A percentile compares a stretch with the other conserved stretches of the same genome.
phyloP scores from a whole-genome alignment of 2,329 filamentous ascomycete species.

The Penicillium sp. region DNA sequence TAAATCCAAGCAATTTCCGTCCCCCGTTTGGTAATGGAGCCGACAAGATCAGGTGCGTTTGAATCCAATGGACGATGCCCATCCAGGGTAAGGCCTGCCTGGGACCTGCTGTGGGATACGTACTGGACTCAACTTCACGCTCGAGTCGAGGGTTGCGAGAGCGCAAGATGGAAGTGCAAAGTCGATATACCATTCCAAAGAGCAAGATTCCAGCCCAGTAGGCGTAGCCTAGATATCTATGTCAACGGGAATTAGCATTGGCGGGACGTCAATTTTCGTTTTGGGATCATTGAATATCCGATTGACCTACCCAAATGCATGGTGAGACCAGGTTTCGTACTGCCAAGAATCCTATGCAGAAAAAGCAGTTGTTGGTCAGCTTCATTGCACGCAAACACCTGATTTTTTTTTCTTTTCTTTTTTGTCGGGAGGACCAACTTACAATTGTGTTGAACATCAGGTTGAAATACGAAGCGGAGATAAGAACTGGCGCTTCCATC shows the following conservation, averaged over 20 bases:
- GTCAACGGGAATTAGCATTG: neutral
- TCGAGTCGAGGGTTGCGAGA: constrained; percentile 8
- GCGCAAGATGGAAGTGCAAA: constrained; percentile 26
- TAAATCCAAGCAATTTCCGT: constrained; percentile 48
- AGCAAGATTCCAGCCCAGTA: constrained; percentile 47
- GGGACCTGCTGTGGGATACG: constrained; percentile 1
- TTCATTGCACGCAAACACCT: neutral
- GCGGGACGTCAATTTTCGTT: neutral
- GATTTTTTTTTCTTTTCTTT: no score
- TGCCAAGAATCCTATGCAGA: constrained; percentile 34
- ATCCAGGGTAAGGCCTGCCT: constrained; percentile 1
- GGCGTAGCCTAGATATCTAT: constrained; percentile 35
- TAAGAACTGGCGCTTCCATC: constrained; percentile 32
- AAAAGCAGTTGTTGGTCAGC: neutral
- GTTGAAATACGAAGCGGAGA: constrained; percentile 35
- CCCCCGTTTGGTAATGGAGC: constrained; percentile 49
- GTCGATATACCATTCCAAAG: constrained; percentile 38
- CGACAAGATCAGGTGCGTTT: constrained; percentile 48
- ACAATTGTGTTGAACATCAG: constrained; percentile 40
- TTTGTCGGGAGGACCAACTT: constrained; percentile 19
- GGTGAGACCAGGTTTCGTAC: constrained; percentile 39
- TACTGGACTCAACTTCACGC: neutral
- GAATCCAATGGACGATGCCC: constrained; percentile 35
- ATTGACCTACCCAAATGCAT: constrained; percentile 41
- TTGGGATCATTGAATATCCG: neutral